Evolutionary conservation across 768 basidiomycete species (phyloP).

Genomic region (Tulasnella sp.): DNA sequence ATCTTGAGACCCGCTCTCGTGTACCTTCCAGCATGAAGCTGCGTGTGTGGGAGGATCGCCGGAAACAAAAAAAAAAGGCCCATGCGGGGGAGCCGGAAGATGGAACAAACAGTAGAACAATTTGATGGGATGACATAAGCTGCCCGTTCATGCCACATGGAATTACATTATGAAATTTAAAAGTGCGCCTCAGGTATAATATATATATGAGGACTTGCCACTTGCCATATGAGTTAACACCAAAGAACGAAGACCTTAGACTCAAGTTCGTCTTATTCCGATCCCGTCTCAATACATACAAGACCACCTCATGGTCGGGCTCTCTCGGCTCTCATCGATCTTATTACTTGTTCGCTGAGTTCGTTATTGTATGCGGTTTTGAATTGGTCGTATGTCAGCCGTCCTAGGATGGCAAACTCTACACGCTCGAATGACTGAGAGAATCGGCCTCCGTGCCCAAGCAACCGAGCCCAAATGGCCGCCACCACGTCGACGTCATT

Average conservation of each 20-base stretch:
- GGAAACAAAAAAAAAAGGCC: constrained; percentile 1
- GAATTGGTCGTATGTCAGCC: constrained; percentile 53
- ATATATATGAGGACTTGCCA: background rate
- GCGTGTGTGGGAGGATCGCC: background rate
- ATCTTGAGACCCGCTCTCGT: background rate
- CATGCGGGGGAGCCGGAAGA: background rate
- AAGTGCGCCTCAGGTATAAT: constrained; percentile 3
- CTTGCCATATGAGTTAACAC: background rate
- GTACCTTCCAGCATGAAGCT: background rate
- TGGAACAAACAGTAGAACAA: constrained; percentile 2
- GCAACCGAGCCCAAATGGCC: constrained; percentile 64
- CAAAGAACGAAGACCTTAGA: background rate
- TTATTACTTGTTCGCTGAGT: background rate
- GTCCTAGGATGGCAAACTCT: constrained; percentile 67
- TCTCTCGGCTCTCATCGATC: background rate
- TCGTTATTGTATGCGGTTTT: constrained; percentile 44
- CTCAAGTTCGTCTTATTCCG: background rate
- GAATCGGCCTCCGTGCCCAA: constrained; percentile 56
- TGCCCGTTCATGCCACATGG: background rate
- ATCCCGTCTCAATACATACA: too few relatives aligned
- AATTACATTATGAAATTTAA: background rate
- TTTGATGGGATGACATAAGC: constrained; percentile 14
- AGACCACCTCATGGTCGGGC: background rate
- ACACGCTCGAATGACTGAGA: constrained; percentile 61
- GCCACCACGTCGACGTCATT: constrained; percentile 66